A percentile compares a stretch with the other conserved stretches of the same genome.
These are phyloP conservation scores for Ordospora colligata DNA, from an alignment of 371 early-diverging fungal species.

Conservation along the genomic window DNA sequence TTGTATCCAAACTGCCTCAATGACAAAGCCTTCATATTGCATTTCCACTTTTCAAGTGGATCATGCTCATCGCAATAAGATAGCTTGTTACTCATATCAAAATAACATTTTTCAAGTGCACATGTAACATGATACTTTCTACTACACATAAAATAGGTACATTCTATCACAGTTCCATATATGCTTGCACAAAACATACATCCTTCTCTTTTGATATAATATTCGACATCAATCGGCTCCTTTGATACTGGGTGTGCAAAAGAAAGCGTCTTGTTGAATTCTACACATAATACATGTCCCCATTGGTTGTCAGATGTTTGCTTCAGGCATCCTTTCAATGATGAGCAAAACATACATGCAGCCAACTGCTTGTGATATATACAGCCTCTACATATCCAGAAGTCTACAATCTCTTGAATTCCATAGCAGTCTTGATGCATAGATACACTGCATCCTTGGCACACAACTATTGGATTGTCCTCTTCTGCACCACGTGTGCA, in stretches of 20 bases:
- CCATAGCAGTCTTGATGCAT: constrained; percentile 62
- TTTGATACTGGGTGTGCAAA: constrained; percentile 54
- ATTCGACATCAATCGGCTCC: constrained; percentile 56
- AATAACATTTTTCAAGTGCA: constrained; percentile 50
- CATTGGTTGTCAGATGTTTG: constrained; percentile 47
- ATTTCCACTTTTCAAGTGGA: constrained; percentile 31
- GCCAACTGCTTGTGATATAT: constrained; percentile 12
- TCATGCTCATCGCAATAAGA: constrained; percentile 56
- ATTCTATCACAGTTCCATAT: constrained; percentile 33
- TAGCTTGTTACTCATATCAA: constrained; percentile 52
- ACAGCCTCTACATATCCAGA: constrained; percentile 59
- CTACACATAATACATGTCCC: constrained; percentile 59
- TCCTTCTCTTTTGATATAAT: constrained; percentile 8
- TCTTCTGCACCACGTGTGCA: constrained; percentile 44
- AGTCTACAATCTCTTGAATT: constrained; percentile 38
- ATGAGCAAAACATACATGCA: constrained; percentile 52
- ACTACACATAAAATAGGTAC: constrained; percentile 51
- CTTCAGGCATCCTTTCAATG: constrained; percentile 50
- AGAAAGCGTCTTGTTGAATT: constrained; percentile 36
- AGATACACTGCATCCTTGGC: constrained; percentile 59
- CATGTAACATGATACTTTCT: constrained; percentile 56
- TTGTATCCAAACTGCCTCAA: neutral
- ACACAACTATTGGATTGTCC: constrained; percentile 47
- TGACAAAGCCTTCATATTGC: neutral
- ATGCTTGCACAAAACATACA: constrained; percentile 46